phyloP scores from a whole-genome alignment of 2,329 filamentous ascomycete species.

The Peltaster fructicola region DNA sequence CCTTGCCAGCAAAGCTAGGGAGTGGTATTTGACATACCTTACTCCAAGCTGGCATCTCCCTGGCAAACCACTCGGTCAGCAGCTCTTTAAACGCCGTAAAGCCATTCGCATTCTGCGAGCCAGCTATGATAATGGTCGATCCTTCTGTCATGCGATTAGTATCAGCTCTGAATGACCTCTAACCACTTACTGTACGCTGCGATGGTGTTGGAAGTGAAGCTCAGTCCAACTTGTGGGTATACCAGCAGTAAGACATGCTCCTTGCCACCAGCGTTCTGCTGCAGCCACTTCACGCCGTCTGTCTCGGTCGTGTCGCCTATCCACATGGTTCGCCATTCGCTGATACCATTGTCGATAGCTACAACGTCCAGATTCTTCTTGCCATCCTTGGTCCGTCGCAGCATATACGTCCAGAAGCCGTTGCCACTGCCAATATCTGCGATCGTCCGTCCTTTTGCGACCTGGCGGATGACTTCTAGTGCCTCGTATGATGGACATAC shows the following conservation, averaged over 20 bases:
- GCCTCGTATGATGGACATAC: conserved; percentile 50
- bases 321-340: conserved; percentile 52
- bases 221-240: conserved; percentile 51
- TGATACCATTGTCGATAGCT: conserved; percentile 50
- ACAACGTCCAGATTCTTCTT: conserved; percentile 26
- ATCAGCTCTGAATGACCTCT: conserved; percentile 13
- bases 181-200: conserved; percentile 32
- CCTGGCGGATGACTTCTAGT: conserved; percentile 39
- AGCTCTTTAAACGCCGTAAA: conserved; percentile 53
- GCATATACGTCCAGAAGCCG: conserved; percentile 60
- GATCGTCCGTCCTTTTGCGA: conserved; percentile 35
- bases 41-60: conserved; percentile 38
- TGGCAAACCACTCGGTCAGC: conserved; percentile 49
- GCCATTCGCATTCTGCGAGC: conserved; percentile 57
- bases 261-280: conserved; percentile 29
- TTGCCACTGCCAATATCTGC: conserved; percentile 54
- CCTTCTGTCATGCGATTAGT: conserved; percentile 23
- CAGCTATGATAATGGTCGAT: conserved; percentile 50
- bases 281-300: conserved; percentile 44
- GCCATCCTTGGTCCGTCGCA: conserved; percentile 38
- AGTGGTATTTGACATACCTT: conserved; percentile 47
- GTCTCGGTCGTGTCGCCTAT: conserved; percentile 44
- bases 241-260: conserved; percentile 49
- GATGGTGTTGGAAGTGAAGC: conserved; percentile 47
- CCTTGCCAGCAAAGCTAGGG: conserved; percentile 60